Conservation (phyloP, 768 basidiomycete species). For the Crepidotus variabilis region DNA sequence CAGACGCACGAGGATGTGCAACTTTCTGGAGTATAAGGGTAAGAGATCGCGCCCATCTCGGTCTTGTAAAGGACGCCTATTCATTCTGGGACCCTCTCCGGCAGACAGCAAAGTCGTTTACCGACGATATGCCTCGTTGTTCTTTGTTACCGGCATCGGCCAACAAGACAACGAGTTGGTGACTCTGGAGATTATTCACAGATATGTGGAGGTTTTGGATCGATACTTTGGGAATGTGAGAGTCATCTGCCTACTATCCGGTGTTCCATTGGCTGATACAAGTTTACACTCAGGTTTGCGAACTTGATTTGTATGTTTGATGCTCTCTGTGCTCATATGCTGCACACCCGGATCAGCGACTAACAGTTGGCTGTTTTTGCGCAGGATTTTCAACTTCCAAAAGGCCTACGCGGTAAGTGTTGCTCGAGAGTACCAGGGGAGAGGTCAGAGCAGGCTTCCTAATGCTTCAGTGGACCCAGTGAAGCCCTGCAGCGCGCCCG, state of each 20-base stretch:
- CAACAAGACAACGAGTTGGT: conserved; percentile 89
- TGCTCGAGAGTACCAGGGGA: neutral
- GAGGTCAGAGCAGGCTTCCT: no score
- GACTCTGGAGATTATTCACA: conserved; percentile 92
- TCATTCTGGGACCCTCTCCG: conserved; percentile 26
- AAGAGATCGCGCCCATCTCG: conserved; percentile 16
- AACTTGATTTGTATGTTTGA: conserved; percentile 84
- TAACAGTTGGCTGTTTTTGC: neutral
- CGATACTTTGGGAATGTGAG: conserved; percentile 90
- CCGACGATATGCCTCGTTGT: conserved; percentile 92
- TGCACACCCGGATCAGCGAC: neutral
- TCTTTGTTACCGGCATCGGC: conserved; percentile 91
- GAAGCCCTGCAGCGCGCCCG: no score
- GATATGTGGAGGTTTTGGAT: conserved; percentile 92
- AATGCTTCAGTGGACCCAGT: no score
- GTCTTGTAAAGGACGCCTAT: neutral
- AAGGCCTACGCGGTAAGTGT: conserved; percentile 85
- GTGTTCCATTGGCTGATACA: conserved; percentile 8
- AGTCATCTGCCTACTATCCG: neutral
- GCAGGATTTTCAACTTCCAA: conserved; percentile 98
- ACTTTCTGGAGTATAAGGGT: conserved; percentile 99
- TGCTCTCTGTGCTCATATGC: neutral
- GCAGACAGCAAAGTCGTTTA: conserved; percentile 91
- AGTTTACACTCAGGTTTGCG: conserved; percentile 63
- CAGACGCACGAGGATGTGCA: conserved; percentile 95